Base-by-base conservation (phyloP, 2,329 filamentous ascomycete genomes). In the Talaromyces sp. region DNA sequence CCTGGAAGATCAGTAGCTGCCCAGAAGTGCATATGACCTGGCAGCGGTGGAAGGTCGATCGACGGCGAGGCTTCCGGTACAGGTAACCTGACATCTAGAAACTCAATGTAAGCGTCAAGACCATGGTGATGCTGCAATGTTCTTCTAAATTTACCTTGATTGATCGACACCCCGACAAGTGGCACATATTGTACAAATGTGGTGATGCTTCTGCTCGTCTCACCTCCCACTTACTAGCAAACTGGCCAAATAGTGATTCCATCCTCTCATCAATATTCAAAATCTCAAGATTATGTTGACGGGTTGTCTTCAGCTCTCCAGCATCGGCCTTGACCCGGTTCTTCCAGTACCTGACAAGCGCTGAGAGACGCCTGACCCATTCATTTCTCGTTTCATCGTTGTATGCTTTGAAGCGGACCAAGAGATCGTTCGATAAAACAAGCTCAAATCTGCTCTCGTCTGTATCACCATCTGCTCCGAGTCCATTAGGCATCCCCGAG, bases 171-270 rank as follows among this genome's bases (percentile, higher is more conserved):
- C 81, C 82, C 11, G 85, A 82, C 25, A 90, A 83, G n/a, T 85
- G 83, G 73, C 88, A 90, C 78, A 90, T 83, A 73, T 90, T 88
- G 78, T 89, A 89, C n/a, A 90, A 76, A 45, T 85, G 78, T 1
- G 88, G 84, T 1, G 84, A 88, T n/a, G 88, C 86, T 69, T 84
- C 84, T 1, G 86, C 85, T 68, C 87, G 83, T 17, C 81, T 85
- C 25, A 90, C 87, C 73, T 90, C 88, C 88, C 88, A 90, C 70
- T 90, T 89, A 68, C 82, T 80, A 0, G 87, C 87, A 71, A 87
- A 89, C 70, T 89, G 87, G 10, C 88, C 88, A n/a, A 90, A 76
- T 51, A 84, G 77, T 0, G 88, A 87, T 74, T 90, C 88, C 69
- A 84, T 81, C 69, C 87, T 85, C 72, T 90, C 88, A 71, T 90